phyloP scores from a whole-genome alignment of 1,284 basidiomycete species.

The Schizophyllum amplum region DNA sequence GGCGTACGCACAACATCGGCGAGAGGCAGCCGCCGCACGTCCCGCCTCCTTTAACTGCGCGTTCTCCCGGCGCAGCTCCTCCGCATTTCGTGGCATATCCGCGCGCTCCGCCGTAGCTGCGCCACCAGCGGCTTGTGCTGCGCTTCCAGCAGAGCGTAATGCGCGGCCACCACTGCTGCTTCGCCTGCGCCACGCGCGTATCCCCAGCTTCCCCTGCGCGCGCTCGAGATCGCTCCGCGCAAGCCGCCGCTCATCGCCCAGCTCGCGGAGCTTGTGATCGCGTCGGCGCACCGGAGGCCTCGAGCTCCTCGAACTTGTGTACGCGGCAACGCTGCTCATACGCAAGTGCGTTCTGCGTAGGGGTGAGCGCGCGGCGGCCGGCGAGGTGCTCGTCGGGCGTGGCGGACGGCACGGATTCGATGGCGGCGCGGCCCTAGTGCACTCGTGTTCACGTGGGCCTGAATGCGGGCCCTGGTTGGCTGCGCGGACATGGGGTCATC shows the following conservation, averaged over 20 bases:
- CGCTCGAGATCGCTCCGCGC: slow-evolving; percentile 4
- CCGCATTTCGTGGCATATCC: slow-evolving; percentile 27
- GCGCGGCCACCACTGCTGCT: slow-evolving; percentile 7
- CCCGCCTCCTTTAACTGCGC: slow-evolving; percentile 58
- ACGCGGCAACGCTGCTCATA: slow-evolving; percentile 5
- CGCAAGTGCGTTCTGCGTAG: slow-evolving; percentile 7
- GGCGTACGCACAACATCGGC: too few relatives aligned
- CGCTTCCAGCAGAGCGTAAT: slow-evolving; percentile 3
- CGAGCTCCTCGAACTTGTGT: slow-evolving; percentile 8
- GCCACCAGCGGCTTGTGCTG: slow-evolving; percentile 1
- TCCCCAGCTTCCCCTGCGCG: background rate
- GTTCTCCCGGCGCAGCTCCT: slow-evolving; percentile 42
- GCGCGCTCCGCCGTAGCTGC: slow-evolving; percentile 6
- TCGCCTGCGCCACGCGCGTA: slow-evolving; percentile 7
- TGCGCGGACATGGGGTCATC: too few relatives aligned
- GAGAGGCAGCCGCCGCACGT: too few relatives aligned
- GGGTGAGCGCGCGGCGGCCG: slow-evolving; percentile 9
- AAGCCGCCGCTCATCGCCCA: slow-evolving; percentile 7
- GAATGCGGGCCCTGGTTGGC: too few relatives aligned
- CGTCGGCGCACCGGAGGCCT: slow-evolving; percentile 8
- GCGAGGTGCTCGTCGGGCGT: slow-evolving; percentile 6
- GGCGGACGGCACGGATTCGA: slow-evolving; percentile 5
- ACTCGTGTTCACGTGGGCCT: background rate
- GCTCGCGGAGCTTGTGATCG: slow-evolving; percentile 10
- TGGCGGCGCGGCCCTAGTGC: slow-evolving; percentile 1